Evolutionary conservation across 129 eudicot species (phyloP).

Genomic region (Kitagawia praeruptora): DNA sequence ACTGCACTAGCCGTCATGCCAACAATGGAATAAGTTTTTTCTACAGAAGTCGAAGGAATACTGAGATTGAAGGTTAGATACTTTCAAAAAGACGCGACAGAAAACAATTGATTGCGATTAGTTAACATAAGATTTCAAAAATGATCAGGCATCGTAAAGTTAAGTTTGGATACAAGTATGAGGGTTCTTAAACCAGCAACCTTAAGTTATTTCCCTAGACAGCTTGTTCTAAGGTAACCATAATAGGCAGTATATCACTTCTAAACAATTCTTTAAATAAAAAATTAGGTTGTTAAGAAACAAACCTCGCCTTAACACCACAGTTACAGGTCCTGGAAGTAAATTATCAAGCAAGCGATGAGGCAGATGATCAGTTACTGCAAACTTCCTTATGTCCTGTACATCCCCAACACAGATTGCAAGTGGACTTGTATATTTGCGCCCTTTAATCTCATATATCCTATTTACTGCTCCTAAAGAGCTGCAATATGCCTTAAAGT

Average conservation of each 20-base stretch:
- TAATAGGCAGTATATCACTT: background rate
- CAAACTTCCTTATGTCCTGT: slow-evolving; percentile 54
- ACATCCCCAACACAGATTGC: slow-evolving; percentile 97
- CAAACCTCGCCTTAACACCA: slow-evolving; percentile 76
- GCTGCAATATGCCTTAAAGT: slow-evolving; percentile 37
- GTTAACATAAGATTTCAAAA: background rate
- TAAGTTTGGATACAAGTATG: background rate
- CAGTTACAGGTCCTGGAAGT: slow-evolving; percentile 97
- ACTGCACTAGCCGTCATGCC: background rate
- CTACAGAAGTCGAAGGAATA: background rate
- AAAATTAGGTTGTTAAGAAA: background rate
- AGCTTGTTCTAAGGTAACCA: background rate
- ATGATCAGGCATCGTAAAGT: background rate
- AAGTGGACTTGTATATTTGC: slow-evolving; percentile 76
- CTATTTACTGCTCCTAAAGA: slow-evolving; percentile 61
- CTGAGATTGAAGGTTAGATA: slow-evolving; percentile 5
- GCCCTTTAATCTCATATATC: slow-evolving; percentile 91
- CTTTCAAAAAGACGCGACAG: background rate
- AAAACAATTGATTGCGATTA: background rate
- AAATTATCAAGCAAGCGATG: slow-evolving; percentile 62
- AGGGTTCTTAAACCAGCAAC: background rate
- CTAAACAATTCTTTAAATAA: background rate
- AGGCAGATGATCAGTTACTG: slow-evolving; percentile 73
- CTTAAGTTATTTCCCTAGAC: background rate
- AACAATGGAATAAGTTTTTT: background rate